Evolutionary conservation across 805 yeast genomes (phyloP).

Genomic region (Debaryomyces prosopidis): DNA sequence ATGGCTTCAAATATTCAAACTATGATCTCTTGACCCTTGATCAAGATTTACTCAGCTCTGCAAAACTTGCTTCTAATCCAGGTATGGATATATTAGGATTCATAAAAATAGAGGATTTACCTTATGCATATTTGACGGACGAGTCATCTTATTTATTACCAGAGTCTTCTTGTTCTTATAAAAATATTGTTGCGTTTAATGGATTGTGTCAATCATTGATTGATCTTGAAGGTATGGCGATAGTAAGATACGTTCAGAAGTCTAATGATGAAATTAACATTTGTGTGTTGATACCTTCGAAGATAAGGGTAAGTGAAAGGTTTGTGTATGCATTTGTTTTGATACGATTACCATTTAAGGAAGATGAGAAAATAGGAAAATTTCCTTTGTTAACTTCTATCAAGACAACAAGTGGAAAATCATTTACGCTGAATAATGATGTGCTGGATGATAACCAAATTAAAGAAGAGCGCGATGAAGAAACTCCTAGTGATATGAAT

Average conservation of each 20-base stretch:
- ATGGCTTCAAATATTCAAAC: conserved; percentile 69
- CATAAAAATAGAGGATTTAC: conserved; percentile 43
- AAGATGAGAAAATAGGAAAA: conserved; percentile 67
- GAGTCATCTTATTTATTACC: conserved; percentile 61
- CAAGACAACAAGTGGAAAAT: conserved; percentile 5
- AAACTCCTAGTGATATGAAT: conserved; percentile 6
- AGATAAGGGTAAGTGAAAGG: conserved; percentile 4
- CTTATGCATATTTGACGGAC: conserved; percentile 58
- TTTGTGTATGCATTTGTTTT: conserved; percentile 45
- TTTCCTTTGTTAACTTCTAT: conserved; percentile 34
- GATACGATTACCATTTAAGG: conserved; percentile 66
- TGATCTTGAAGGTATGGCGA: conserved; percentile 47
- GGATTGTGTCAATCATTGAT: conserved; percentile 52
- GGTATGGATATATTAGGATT: conserved; percentile 71
- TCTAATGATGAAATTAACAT: conserved; percentile 46
- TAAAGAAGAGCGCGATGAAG: conserved; percentile 2
- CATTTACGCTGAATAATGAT: conserved; percentile 1
- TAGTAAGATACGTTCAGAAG: conserved; percentile 65
- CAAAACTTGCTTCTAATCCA: conserved; percentile 45
- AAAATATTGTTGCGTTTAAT: conserved; percentile 35
- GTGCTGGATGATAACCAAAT: conserved; percentile 1
- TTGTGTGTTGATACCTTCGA: conserved; percentile 55
- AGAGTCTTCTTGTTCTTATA: conserved; percentile 21
- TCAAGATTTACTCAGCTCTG: conserved; percentile 42
- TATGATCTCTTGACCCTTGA: conserved; percentile 47